Percentiles rank a stretch among this genome's conserved stretches.
Conservation (phyloP, 1,139 yeast species). For the Lodderomyces oxycetoniae region DNA sequence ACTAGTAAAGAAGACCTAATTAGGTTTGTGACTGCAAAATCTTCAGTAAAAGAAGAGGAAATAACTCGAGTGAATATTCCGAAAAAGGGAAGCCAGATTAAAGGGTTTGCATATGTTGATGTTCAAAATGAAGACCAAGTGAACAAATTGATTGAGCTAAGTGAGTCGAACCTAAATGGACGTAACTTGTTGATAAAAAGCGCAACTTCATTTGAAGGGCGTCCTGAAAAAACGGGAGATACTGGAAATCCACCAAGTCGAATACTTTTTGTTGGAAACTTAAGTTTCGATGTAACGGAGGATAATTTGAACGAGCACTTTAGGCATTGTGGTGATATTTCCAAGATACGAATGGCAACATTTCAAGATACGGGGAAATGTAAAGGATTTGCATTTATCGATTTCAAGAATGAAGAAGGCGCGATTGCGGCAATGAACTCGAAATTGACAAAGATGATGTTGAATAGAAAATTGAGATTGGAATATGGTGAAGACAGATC, state of each 20-base stretch:
- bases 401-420: constrained; percentile 73
- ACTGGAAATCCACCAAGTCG: constrained; percentile 84
- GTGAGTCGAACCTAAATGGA: constrained; percentile 74
- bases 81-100: constrained; percentile 52
- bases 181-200: constrained; percentile 82
- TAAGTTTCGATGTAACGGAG: constrained; percentile 89
- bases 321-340: constrained; percentile 74
- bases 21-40: constrained; percentile 59
- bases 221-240: constrained; percentile 50
- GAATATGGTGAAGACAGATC: constrained; percentile 96
- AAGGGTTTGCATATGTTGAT: constrained; percentile 92
- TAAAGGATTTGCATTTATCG: constrained; percentile 93
- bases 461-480: constrained; percentile 74
- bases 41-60: constrained; percentile 45
- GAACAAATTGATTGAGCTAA: constrained; percentile 57
- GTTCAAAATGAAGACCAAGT: constrained; percentile 62
- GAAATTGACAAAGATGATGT: constrained; percentile 58
- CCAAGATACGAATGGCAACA: constrained; percentile 88
- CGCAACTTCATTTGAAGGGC: constrained; percentile 78
- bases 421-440: constrained; percentile 82
- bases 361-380: constrained; percentile 95
- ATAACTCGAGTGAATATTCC: constrained; percentile 66
- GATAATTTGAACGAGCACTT: constrained; percentile 75
- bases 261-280: constrained; percentile 86
- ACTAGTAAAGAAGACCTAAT: constrained; percentile 72